A percentile compares a stretch with the other conserved stretches of the same genome.
Conservation (phyloP, 768 basidiomycete genomes). For the Tulasnella calospora region DNA sequence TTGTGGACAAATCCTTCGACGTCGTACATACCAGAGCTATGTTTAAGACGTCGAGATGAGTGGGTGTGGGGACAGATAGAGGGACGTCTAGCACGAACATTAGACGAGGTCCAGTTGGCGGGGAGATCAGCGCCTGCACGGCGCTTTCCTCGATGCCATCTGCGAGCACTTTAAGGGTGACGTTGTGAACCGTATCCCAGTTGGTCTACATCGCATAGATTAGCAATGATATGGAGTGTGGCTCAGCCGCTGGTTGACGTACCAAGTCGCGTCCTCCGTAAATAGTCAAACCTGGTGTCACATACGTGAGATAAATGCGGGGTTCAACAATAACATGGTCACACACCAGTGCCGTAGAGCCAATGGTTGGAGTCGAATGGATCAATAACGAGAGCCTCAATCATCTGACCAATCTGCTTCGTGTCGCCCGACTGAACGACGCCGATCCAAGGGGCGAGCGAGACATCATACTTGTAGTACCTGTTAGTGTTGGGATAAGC, state of each 20-base stretch:
- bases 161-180: slow-evolving; percentile 55
- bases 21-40: background rate
- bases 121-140: slow-evolving; percentile 54
- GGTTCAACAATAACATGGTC: too few relatives aligned
- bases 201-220: slow-evolving; percentile 28
- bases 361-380: slow-evolving; percentile 66
- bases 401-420: slow-evolving; percentile 59
- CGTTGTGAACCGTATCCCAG: slow-evolving; percentile 59
- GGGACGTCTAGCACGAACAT: slow-evolving; percentile 58
- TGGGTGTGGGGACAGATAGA: slow-evolving; percentile 43
- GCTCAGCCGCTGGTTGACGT: too few relatives aligned
- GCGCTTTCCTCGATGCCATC: slow-evolving; percentile 64
- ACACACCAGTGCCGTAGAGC: slow-evolving; percentile 59
- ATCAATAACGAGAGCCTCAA: slow-evolving; percentile 57
- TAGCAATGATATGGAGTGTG: too few relatives aligned
- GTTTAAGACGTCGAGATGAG: background rate
- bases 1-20: slow-evolving; percentile 47
- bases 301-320: too few relatives aligned
- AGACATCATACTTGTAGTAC: slow-evolving; percentile 53
- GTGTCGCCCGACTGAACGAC: slow-evolving; percentile 26
- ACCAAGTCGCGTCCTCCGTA: slow-evolving; percentile 54
- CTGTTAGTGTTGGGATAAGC: slow-evolving; percentile 43
- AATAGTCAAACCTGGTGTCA: slow-evolving; percentile 41
- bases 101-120: slow-evolving; percentile 51
- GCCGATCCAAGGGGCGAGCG: slow-evolving; percentile 34